Conservation (phyloP, 208 protist genomes). For the Leptomonas pyrrhocoris region DNA sequence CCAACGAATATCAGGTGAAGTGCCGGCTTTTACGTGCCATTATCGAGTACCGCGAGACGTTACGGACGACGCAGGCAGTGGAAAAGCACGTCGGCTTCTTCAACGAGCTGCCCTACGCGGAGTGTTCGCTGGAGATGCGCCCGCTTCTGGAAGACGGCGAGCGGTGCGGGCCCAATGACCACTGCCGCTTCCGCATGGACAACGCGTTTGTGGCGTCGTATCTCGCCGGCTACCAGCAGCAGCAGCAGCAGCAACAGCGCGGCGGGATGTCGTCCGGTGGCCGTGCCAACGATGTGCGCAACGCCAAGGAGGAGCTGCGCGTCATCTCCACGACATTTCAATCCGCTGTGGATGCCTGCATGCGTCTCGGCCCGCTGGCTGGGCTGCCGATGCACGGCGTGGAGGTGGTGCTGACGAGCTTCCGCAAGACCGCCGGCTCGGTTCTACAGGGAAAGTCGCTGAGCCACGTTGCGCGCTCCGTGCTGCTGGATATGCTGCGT, state of each 20-base stretch:
- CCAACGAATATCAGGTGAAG: conserved; percentile 90
- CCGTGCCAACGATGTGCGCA: conserved; percentile 37
- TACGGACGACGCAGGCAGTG: conserved; percentile 29
- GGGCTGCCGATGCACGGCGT: conserved; percentile 80
- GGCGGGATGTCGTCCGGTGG: conserved; percentile 13
- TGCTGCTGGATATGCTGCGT: conserved; percentile 54
- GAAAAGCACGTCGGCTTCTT: conserved; percentile 34
- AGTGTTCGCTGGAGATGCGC: conserved; percentile 58
- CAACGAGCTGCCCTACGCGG: conserved; percentile 74
- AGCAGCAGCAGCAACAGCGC: background rate
- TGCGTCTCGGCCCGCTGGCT: conserved; percentile 65
- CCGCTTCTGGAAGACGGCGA: conserved; percentile 48
- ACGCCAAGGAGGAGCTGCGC: conserved; percentile 58
- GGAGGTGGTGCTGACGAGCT: conserved; percentile 56
- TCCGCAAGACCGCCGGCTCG: conserved; percentile 59
- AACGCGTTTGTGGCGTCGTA: conserved; percentile 44
- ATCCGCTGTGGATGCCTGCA: conserved; percentile 55
- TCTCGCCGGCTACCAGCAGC: conserved; percentile 2
- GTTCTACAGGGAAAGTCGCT: conserved; percentile 54
- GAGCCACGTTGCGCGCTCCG: conserved; percentile 48
- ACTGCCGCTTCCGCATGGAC: conserved; percentile 59
- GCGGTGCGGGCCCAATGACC: conserved; percentile 18
- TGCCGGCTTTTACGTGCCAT: conserved; percentile 86
- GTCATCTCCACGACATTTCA: conserved; percentile 39
- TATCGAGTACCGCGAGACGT: conserved; percentile 86